Base-by-base conservation (phyloP, 805 yeast genomes). In the Candida qinlingensis region DNA sequence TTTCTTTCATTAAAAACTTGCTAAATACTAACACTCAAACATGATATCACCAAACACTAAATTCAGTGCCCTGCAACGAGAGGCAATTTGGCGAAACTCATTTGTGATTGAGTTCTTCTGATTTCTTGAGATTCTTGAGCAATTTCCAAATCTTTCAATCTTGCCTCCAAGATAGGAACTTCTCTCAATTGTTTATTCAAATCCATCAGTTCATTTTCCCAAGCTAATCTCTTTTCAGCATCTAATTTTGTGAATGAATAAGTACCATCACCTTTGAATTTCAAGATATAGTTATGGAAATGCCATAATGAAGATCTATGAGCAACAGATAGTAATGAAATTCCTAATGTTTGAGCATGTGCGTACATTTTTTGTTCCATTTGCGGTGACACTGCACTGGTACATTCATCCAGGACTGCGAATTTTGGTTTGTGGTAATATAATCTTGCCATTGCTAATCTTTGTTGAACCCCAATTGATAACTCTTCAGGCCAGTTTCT, bases 351-450 rank as follows among this genome's bases (percentile, higher is more conserved):
- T 62, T 85, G 87, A 0, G 97, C 96, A 59, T 85, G 85, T 45
- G 80, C 67, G 61, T 91, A 91, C 87, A 92, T 90, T 58, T 83
- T 81, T 53, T 85, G 88, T 63, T 91, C 98, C 80, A 90, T 84
- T 51, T 85, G 87, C 9, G 94, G 87, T 0, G 97, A 83, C 2
- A 91, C 96, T 1, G 96, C 92, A 4, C 96, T 88, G 1, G 98
- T 91, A 66, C 97, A 91, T 70, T 91, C 98, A 68, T 91, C 98
- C 54, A 91, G 72, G 28, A 91, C 96, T 0, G 98, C 98, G 73
- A 90, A 91, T 65, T 81, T 85, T 2, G 98, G 98, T 59, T 77
- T 76, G 66, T 91, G 97, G 63, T 90, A 91, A 62, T 87, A 91
- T 66, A 91, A 74, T 59, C 97, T 77, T 3, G 96, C 96, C 86